A percentile compares a stretch with the other conserved stretches of the same genome.
Evolutionary conservation across 805 yeast genomes (phyloP).

Genomic region (Pichia nakasei): DNA sequence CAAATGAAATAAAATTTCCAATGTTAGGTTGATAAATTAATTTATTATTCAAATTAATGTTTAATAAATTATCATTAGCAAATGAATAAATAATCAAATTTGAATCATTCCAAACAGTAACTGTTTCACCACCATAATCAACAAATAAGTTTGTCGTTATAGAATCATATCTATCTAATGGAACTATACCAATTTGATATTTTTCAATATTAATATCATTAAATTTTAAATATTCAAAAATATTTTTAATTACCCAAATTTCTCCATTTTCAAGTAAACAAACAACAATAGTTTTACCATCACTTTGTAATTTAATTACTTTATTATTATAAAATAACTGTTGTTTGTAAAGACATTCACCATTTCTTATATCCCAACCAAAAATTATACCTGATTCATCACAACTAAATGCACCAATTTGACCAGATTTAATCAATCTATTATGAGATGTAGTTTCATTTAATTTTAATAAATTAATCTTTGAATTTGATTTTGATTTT

Average conservation of each 20-base stretch:
- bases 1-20: slow-evolving; percentile 13
- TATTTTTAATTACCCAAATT: slow-evolving; percentile 16
- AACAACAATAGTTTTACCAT: slow-evolving; percentile 22
- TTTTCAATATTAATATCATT: slow-evolving; percentile 7
- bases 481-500: background rate
- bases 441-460: slow-evolving; percentile 10
- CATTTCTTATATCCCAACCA: slow-evolving; percentile 26
- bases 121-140: slow-evolving; percentile 26
- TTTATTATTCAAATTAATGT: background rate
- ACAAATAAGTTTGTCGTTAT: slow-evolving; percentile 12
- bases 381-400: slow-evolving; percentile 23
- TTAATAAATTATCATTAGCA: background rate
- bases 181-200: slow-evolving; percentile 4
- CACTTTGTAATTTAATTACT: slow-evolving; percentile 20
- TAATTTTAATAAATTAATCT: background rate
- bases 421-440: slow-evolving; percentile 19
- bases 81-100: slow-evolving; percentile 19
- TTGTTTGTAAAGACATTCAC: slow-evolving; percentile 3
- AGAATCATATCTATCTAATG: background rate
- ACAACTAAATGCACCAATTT: slow-evolving; percentile 24
- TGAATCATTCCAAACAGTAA: slow-evolving; percentile 15
- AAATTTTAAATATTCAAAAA: slow-evolving; percentile 9
- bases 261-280: slow-evolving; percentile 18
- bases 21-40: slow-evolving; percentile 1
- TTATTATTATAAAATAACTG: background rate